Conservation (phyloP, 2,329 filamentous ascomycete genomes). For the Aspergillus terreus region DNA sequence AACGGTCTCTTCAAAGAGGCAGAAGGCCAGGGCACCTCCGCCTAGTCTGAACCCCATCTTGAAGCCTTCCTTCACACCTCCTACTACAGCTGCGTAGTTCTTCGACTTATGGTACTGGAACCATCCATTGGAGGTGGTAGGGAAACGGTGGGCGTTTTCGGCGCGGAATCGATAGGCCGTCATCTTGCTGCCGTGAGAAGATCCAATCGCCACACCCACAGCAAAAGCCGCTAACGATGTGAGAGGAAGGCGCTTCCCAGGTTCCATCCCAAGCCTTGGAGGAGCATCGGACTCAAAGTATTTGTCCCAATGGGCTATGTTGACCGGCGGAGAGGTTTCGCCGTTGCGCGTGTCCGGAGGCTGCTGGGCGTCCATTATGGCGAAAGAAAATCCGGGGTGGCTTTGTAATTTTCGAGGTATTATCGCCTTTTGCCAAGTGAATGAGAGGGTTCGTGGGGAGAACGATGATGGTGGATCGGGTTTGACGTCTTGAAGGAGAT, state of each 20-base stretch:
- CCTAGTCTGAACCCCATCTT: constrained; percentile 69
- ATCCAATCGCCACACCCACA: constrained; percentile 67
- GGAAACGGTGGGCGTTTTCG: constrained; percentile 92
- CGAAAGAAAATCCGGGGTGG: background rate
- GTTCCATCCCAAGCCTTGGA: constrained; percentile 58
- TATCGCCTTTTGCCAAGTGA: background rate
- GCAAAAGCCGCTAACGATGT: constrained; percentile 61
- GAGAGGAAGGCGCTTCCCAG: constrained; percentile 62
- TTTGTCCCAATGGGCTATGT: constrained; percentile 34
- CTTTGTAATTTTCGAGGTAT: background rate
- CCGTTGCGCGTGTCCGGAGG: constrained; percentile 4
- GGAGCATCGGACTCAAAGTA: constrained; percentile 36
- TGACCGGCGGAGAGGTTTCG: constrained; percentile 18
- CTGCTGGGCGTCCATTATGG: constrained; percentile 13
- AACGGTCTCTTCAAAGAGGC: constrained; percentile 79
- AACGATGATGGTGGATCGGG: background rate
- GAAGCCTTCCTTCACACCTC: constrained; percentile 73
- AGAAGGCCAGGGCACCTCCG: constrained; percentile 71
- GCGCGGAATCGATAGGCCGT: constrained; percentile 83
- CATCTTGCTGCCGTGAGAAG: constrained; percentile 67
- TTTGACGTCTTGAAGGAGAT: no score
- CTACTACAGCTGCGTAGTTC: constrained; percentile 81
- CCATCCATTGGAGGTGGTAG: constrained; percentile 79
- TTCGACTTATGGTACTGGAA: constrained; percentile 99
- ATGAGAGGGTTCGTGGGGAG: background rate